These are phyloP conservation scores for Durusdinium trenchii DNA, from an alignment of 73 alveolate genomes.

Conservation along the genomic window DNA sequence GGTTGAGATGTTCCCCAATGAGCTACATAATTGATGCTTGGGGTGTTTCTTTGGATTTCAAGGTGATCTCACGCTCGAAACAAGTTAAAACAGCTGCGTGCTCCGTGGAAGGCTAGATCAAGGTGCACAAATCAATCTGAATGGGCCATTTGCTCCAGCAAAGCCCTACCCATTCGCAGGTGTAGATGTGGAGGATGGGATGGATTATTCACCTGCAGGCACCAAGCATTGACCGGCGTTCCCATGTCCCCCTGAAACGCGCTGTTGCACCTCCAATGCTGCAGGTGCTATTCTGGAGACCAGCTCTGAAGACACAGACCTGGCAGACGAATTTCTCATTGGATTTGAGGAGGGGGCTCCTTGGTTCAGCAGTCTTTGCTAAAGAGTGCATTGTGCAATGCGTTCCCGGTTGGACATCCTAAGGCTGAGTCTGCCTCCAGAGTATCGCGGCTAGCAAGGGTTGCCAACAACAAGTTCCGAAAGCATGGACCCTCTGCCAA, in stretches of 20 bases:
- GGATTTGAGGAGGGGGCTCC: constrained; percentile 31
- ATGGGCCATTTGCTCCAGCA: background rate
- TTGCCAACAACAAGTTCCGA: no score
- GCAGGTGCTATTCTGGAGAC: constrained; percentile 41
- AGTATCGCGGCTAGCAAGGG: no score
- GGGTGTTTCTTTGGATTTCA: background rate
- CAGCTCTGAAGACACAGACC: constrained; percentile 13
- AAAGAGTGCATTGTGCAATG: no score
- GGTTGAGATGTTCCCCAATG: no score
- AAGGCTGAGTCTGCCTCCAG: no score
- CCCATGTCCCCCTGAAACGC: background rate
- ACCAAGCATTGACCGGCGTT: background rate
- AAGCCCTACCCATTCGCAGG: background rate
- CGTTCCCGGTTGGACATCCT: no score
- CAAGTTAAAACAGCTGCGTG: background rate
- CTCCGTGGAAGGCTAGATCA: background rate
- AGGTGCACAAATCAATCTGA: background rate
- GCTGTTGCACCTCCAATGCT: background rate
- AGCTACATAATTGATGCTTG: background rate
- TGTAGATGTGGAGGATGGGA: background rate
- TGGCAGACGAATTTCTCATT: constrained; percentile 18
- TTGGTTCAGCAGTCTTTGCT: no score
- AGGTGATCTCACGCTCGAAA: background rate
- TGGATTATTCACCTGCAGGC: background rate
- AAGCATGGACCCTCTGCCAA: no score